Evolutionary conservation across 805 yeast genomes (phyloP), one percentile per base, ranked within the genome.

Genomic region (Suhomyces canberraensis): DNA sequence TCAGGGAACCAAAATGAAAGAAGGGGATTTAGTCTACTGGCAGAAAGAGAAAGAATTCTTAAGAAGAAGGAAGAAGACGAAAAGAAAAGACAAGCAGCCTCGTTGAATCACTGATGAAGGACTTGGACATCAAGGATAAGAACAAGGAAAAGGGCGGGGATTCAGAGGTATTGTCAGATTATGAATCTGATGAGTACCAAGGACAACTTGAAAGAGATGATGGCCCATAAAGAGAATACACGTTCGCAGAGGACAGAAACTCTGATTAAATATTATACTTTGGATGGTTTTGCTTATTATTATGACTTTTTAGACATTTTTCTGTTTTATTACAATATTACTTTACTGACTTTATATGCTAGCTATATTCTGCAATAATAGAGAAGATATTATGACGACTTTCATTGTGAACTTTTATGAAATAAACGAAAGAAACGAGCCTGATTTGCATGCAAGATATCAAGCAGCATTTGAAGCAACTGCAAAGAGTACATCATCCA

Each of bases 1-100:
- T n/a, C n/a, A n/a, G n/a, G n/a, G n/a, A n/a, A n/a, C n/a, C n/a
- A n/a, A n/a, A n/a, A n/a, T n/a, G n/a, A n/a, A n/a, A n/a, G n/a
- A n/a, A n/a, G n/a, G n/a, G n/a, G n/a, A n/a, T n/a, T n/a, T n/a
- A n/a, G n/a, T n/a, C n/a, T n/a, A n/a, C n/a, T n/a, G 52, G 80
- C 81, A 7, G 98, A 93, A 64, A 76, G 96, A 54, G 96, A 91
- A 41, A 70, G 84, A 51, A 79, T 91, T 11, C 55, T 84, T 34
- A 76, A 83, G 57, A 79, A 84, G 46, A 85, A 88, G 53, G 85
- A 84, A 48, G 82, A 81, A 41, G 80, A 79, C 37, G 95, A 85
- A 52, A 78, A 79, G 56, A 65, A 69, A 51, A 71, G 81, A 49
- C 87, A 88, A 58, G 82, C 86, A 24, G 74, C 79, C 46, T 81